Evolutionary conservation across 139 green algal genomes (phyloP).

Genomic region (Chlamydomonas sp.): DNA sequence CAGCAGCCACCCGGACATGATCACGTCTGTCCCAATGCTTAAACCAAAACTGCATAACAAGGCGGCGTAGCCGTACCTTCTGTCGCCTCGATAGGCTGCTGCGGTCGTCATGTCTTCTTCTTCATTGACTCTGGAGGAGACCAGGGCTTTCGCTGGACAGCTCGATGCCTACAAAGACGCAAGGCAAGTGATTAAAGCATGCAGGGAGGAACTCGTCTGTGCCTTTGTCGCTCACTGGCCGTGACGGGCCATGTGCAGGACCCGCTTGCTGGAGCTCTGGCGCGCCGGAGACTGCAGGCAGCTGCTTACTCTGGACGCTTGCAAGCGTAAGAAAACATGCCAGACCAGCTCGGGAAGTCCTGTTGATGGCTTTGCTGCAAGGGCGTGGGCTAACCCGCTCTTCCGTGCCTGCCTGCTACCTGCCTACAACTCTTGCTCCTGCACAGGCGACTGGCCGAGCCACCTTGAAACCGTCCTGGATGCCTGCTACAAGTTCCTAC

Average conservation of each 20-base stretch:
- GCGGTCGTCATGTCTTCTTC: too few species aligned
- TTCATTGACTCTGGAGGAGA: not conserved
- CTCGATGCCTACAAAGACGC: constrained; percentile 10
- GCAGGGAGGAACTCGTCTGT: not conserved
- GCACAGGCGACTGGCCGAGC: constrained; percentile 17
- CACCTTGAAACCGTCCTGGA: constrained; percentile 27
- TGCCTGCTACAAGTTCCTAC: constrained; percentile 66
- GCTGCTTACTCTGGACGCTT: too few species aligned
- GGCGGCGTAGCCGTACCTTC: too few species aligned
- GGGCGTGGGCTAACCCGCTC: too few species aligned
- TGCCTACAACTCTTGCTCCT: not conserved
- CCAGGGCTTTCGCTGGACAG: not conserved
- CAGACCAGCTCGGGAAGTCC: too few species aligned
- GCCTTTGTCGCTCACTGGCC: not conserved
- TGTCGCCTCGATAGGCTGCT: too few species aligned
- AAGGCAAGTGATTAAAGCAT: not conserved
- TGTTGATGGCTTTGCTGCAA: too few species aligned
- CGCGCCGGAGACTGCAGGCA: too few species aligned
- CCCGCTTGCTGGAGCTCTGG: not conserved
- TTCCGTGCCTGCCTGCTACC: not conserved
- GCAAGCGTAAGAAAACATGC: too few species aligned
- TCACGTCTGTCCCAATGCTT: too few species aligned
- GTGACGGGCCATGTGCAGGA: not conserved
- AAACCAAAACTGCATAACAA: too few species aligned
- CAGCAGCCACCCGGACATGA: too few species aligned